Base-by-base conservation (phyloP, 768 basidiomycete species). In the Gymnopilus dilepis region DNA sequence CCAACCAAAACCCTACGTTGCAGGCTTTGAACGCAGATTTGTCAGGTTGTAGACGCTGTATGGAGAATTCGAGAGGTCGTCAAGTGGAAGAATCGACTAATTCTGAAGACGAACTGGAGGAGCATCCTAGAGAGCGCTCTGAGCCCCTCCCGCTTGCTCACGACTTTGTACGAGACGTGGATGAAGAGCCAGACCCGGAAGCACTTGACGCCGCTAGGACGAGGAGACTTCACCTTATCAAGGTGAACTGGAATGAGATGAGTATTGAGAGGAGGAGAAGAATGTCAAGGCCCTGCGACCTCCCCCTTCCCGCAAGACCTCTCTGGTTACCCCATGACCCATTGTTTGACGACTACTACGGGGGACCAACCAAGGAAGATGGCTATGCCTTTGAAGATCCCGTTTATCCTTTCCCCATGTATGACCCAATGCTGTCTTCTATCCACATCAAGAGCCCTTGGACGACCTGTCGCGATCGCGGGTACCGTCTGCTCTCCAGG, bases 391-490 rank as follows among this genome's bases (percentile, higher is more conserved):
- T 51, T 13, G 50, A 51, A 21, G 50, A 51, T 19, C 50, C 50
- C 19, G 11, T 51, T 7, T 22, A 43, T 17, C 17, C 17, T 7
- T 43, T 43, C 30, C 30, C 52, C 17, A 33, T 54, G 21, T 54
- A 54, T 38, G 6, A 54, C 31, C 52, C 52, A 37, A 15, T 34
- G 21, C 30, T 34, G 12, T 33, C 30, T 3, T 54, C 31, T 2
- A 54, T 34, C n/a, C n/a, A n/a, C 33, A 34, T 54, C 30, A 54
- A 54, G 12, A 54, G 52, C 37, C 17, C n/a, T 11, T 54, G 52
- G 52, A 37, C 52, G 3, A 34, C 33, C 22, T 37, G 33, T n/a
- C 52, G 52, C 17, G 52, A 54, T 33, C 37, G 37, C 15, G 52
- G 52, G 4, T 54, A 54, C 34, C 52, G 52, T 7, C 28, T 54